Conservation (phyloP, 2,329 filamentous ascomycete genomes). For the Microdochium paspali region DNA sequence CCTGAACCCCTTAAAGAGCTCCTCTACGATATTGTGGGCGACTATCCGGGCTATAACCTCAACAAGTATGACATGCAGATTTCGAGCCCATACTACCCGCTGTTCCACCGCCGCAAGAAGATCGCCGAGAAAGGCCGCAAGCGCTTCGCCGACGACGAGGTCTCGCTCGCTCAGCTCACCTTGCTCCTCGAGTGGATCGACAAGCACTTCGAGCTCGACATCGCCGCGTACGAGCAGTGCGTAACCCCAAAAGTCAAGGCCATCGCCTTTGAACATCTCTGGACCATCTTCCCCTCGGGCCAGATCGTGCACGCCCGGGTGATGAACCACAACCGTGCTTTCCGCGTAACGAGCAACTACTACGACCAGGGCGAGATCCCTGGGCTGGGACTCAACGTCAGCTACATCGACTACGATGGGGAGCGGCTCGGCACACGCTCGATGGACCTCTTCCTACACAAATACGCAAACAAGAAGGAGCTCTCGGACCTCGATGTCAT, state of each 20-base stretch:
- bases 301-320: constrained; percentile 15
- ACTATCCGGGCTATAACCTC: constrained; percentile 10
- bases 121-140: constrained; percentile 13
- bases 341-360: constrained; percentile 15
- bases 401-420: constrained; percentile 25
- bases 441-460: constrained; percentile 13
- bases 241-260: constrained; percentile 13
- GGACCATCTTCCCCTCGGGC: constrained; percentile 18
- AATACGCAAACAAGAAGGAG: constrained; percentile 14
- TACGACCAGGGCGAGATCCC: constrained; percentile 14
- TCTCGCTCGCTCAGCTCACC: constrained; percentile 13
- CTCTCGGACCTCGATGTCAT: constrained; percentile 17
- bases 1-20: constrained; percentile 15
- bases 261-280: constrained; percentile 16
- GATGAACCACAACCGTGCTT: constrained; percentile 17
- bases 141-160: constrained; percentile 16
- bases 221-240: constrained; percentile 14
- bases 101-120: constrained; percentile 15
- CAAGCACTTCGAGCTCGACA: constrained; percentile 16
- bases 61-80: constrained; percentile 8
- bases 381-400: constrained; percentile 12
- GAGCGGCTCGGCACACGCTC: constrained; percentile 17
- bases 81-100: constrained; percentile 11
- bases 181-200: constrained; percentile 20
- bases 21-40: constrained; percentile 17